A percentile compares a stretch with the other conserved stretches of the same genome.
Evolutionary conservation across 2,329 filamentous ascomycete species (phyloP).

Genomic region (Phyllosticta citriasiana): DNA sequence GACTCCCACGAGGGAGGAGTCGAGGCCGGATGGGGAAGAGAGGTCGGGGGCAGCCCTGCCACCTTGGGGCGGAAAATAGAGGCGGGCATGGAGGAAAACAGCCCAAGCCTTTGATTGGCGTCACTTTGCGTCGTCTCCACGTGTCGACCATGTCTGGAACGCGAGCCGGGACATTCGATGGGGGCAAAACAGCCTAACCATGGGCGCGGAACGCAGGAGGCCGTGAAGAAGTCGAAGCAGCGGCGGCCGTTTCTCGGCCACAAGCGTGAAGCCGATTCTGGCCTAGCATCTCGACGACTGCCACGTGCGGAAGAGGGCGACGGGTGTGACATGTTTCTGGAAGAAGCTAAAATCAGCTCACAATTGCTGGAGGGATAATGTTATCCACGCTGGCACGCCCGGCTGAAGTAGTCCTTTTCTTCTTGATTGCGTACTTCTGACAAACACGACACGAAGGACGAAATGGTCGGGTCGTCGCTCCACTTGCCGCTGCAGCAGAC

Average conservation of each 20-base stretch:
- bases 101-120: neutral
- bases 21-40: neutral
- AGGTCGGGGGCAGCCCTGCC: neutral
- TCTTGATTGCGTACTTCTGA: neutral
- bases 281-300: neutral
- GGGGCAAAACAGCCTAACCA: neutral
- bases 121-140: constrained; percentile 3
- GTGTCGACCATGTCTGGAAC: neutral
- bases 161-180: neutral
- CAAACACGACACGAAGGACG: neutral
- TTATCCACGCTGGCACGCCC: neutral
- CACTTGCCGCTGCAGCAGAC: neutral
- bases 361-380: constrained; percentile 1
- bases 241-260: neutral
- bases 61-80: neutral
- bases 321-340: constrained; percentile 9
- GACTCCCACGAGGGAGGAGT: neutral
- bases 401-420: neutral
- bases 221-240: neutral
- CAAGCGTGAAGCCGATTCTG: too few species aligned
- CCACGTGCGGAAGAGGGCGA: constrained; percentile 8
- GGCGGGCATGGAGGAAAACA: neutral
- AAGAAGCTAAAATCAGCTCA: constrained; percentile 1
- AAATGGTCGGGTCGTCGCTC: neutral
- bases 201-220: neutral